Evolutionary conservation across 1,284 basidiomycete species (phyloP), one percentile per base, ranked within the genome.

Genomic region (Porodaedalea pini): DNA sequence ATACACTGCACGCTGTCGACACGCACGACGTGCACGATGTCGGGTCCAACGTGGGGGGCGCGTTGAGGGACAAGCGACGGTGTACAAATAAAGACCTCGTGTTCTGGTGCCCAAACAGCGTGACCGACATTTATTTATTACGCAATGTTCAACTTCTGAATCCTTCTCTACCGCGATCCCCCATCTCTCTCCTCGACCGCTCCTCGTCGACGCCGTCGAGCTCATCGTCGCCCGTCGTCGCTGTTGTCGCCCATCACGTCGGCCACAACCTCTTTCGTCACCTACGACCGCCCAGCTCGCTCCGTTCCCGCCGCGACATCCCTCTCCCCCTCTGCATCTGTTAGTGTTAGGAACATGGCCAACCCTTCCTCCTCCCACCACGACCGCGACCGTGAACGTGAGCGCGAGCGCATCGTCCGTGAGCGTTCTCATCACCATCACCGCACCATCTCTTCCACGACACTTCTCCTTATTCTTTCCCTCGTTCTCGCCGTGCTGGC

Each of bases 371-470:
- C 88, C 25, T 90, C 88, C 43, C 88, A 89, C 64, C 83, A 81
- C 61, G 81, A 82, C 61, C 77, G 82, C 54, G 81, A 80, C 64
- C 78, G 77, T 57, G 78, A 81, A 34, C 70, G 73, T 54, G 73
- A 77, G 34, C 73, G 77, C 63, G 75, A 74, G 59, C 78, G 78
- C 51, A 79, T 80, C 39, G 79, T 83, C 50, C 76, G 76, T 15
- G 59, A 61, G 44, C 55, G 59, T 15, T 61, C 59, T 51, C 85
- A 86, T 66, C 87, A 88, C 67, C 88, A 90, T 62, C 85, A 88
- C 65, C 78, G 90, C 58, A 91, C 89, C 54, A 90, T 92, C 62
- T 92, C 90, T 6, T 91, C 88, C n/a, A 92, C 89, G 0, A 92
- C 90, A 7, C 82, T 92, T 45, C 80, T 92, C 57, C 83, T 92